phyloP scores from a whole-genome alignment of 2,329 filamentous ascomycete genomes.

The Diaporthe batatas region DNA sequence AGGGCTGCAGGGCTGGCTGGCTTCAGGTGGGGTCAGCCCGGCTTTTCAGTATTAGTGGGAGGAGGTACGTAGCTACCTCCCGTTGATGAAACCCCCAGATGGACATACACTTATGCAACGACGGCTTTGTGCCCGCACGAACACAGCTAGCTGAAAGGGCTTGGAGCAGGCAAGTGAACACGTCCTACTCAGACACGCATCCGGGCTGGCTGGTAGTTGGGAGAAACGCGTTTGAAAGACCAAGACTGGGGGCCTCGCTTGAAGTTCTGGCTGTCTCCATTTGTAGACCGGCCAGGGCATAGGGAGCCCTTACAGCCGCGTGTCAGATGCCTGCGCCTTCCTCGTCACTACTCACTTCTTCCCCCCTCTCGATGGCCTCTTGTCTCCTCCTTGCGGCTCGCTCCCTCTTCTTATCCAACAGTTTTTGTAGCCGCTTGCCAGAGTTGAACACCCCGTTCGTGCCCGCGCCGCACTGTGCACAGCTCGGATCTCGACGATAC shows the following conservation, averaged over 20 bases:
- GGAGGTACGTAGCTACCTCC: too few relatives aligned
- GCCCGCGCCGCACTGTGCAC: slow-evolving; percentile 85
- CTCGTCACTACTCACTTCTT: slow-evolving; percentile 62
- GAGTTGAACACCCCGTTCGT: slow-evolving; percentile 92
- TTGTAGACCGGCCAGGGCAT: not conserved
- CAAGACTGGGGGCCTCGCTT: not conserved
- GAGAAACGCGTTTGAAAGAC: not conserved
- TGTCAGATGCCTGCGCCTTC: slow-evolving; percentile 43
- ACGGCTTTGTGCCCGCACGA: too few relatives aligned
- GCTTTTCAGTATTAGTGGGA: not conserved
- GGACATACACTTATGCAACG: too few relatives aligned
- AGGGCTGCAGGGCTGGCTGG: not conserved
- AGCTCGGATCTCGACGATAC: slow-evolving; percentile 88
- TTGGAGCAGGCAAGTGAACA: too few relatives aligned
- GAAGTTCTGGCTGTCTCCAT: not conserved
- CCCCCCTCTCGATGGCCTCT: slow-evolving; percentile 64
- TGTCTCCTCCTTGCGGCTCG: slow-evolving; percentile 70
- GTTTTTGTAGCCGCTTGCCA: slow-evolving; percentile 84
- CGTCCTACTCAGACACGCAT: not conserved
- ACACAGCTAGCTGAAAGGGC: too few relatives aligned
- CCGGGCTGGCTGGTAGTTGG: not conserved
- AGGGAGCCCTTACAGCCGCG: too few relatives aligned
- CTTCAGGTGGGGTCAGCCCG: slow-evolving; percentile 8
- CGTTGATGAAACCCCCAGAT: too few relatives aligned
- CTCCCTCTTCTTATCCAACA: slow-evolving; percentile 80